Evolutionary conservation across 2,329 filamentous ascomycete species (phyloP).

Genomic region (Parastagonospora avenae): DNA sequence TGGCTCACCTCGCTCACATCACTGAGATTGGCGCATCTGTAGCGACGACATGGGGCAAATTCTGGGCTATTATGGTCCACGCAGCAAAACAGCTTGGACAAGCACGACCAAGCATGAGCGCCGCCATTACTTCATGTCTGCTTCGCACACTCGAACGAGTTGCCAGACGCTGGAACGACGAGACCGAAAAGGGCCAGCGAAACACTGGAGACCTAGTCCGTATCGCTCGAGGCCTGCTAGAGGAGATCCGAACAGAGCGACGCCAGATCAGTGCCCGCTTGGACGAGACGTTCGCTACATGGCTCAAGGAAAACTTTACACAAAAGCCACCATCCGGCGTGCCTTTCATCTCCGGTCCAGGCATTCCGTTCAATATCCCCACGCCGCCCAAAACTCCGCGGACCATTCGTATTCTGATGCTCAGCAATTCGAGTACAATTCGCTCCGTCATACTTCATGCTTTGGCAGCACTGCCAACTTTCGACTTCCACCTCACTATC

Average conservation of each 20-base stretch:
- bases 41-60: conserved; percentile 43
- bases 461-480: conserved; percentile 41
- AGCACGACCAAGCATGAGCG: conserved; percentile 63
- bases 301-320: conserved; percentile 3
- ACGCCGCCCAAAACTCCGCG: not conserved
- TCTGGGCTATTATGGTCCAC: conserved; percentile 66
- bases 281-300: conserved; percentile 7
- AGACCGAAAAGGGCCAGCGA: not conserved
- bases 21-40: conserved; percentile 31
- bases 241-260: conserved; percentile 8
- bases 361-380: not conserved
- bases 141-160: conserved; percentile 50
- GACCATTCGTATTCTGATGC: conserved; percentile 24
- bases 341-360: not conserved
- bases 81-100: conserved; percentile 60
- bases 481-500: conserved; percentile 60
- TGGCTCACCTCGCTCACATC: conserved; percentile 57
- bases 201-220: conserved; percentile 2
- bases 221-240: not conserved
- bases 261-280: conserved; percentile 1
- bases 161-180: conserved; percentile 10
- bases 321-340: not conserved
- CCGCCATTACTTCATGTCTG: conserved; percentile 60
- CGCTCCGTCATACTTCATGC: conserved; percentile 54
- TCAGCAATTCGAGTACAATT: conserved; percentile 64